These are phyloP conservation scores for Barnettozyma salicaria DNA, from an alignment of 805 yeast species.

Conservation along the genomic window DNA sequence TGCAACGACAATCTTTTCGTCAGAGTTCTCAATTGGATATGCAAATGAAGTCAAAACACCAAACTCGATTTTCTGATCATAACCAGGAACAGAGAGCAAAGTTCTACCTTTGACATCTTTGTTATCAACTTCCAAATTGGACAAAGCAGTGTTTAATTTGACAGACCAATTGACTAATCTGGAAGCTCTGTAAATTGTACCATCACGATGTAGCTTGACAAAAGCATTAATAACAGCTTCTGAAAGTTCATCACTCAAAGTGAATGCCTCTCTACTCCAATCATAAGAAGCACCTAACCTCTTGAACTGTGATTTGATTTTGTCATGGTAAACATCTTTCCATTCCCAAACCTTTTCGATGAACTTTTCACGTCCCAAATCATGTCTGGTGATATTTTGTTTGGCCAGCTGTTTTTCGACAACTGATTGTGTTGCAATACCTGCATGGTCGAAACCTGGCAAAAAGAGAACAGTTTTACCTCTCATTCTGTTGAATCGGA, in stretches of 20 bases:
- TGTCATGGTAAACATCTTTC: slow-evolving; percentile 89
- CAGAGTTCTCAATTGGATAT: slow-evolving; percentile 78
- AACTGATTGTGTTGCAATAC: slow-evolving; percentile 97
- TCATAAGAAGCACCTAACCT: slow-evolving; percentile 95
- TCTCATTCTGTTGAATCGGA: slow-evolving; percentile 94
- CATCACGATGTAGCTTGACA: slow-evolving; percentile 87
- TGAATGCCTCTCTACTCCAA: slow-evolving; percentile 93
- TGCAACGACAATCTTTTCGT: slow-evolving; percentile 85
- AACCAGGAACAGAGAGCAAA: slow-evolving; percentile 77
- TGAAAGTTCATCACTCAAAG: slow-evolving; percentile 72
- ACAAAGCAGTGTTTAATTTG: slow-evolving; percentile 87
- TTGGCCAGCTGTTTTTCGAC: slow-evolving; percentile 89
- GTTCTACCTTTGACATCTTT: slow-evolving; percentile 84
- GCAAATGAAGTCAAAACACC: slow-evolving; percentile 97
- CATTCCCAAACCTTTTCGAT: slow-evolving; percentile 92
- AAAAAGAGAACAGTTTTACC: slow-evolving; percentile 89
- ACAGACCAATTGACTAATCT: slow-evolving; percentile 97
- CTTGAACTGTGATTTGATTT: slow-evolving; percentile 78
- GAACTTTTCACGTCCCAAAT: slow-evolving; percentile 88
- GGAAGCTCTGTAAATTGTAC: slow-evolving; percentile 88
- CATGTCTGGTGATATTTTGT: slow-evolving; percentile 88
- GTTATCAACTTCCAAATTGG: slow-evolving; percentile 94
- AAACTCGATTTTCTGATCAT: slow-evolving; percentile 85
- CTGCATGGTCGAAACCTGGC: slow-evolving; percentile 99
- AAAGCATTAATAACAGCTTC: slow-evolving; percentile 87